Conservation (phyloP, 768 basidiomycete genomes). For the Termitomyces sp. region DNA sequence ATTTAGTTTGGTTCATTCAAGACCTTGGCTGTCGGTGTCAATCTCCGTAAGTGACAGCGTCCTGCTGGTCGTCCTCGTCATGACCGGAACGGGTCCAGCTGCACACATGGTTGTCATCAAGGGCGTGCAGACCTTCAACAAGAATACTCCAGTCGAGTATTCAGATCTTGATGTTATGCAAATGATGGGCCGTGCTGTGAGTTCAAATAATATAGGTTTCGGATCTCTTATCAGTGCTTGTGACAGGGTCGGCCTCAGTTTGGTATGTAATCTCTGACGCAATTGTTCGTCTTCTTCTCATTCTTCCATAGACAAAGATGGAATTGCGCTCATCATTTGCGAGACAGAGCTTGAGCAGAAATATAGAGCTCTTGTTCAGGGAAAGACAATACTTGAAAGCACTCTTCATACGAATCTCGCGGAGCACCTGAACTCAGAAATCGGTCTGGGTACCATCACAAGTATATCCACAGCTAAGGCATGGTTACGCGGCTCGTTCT, state of each 20-base stretch:
- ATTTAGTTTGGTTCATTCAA: constrained; percentile 20
- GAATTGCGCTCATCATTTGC: constrained; percentile 79
- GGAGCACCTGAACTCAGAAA: constrained; percentile 94
- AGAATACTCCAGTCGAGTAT: constrained; percentile 69
- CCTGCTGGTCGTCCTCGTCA: neutral
- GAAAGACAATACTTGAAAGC: constrained; percentile 78
- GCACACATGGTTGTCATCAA: constrained; percentile 93
- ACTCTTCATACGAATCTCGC: constrained; percentile 75
- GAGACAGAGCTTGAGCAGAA: constrained; percentile 66
- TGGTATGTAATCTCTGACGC: constrained; percentile 34
- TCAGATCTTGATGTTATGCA: constrained; percentile 91
- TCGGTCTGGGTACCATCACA: constrained; percentile 80
- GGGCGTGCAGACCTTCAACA: constrained; percentile 79
- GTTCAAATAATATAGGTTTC: constrained; percentile 14
- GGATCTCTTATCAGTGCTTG: neutral
- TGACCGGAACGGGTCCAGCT: constrained; percentile 36
- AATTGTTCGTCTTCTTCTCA: neutral
- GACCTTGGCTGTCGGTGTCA: constrained; percentile 96
- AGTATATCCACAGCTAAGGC: constrained; percentile 61
- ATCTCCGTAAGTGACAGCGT: constrained; percentile 62
- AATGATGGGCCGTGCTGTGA: constrained; percentile 92
- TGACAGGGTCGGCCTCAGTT: constrained; percentile 87
- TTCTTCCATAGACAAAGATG: constrained; percentile 59
- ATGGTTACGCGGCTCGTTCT: constrained; percentile 84
- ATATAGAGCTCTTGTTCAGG: constrained; percentile 63